phyloP scores from a whole-genome alignment of 2,329 filamentous ascomycete species.

The Endocalyx cinctus region DNA sequence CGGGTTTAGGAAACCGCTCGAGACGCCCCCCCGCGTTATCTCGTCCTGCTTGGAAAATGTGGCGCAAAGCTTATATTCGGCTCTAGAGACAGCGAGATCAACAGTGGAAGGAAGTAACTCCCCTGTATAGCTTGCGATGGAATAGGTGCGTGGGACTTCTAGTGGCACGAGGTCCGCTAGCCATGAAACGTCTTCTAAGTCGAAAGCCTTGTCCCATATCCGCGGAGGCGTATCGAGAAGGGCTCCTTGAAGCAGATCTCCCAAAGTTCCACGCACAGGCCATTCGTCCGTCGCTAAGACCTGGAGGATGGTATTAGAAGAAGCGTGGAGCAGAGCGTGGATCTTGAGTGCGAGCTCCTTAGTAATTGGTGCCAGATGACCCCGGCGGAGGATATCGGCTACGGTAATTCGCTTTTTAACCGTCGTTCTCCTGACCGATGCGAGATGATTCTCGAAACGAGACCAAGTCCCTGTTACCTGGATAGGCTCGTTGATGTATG shows the following conservation, averaged over 20 bases:
- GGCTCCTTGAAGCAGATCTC: conserved; percentile 45
- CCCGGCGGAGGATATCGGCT: conserved; percentile 44
- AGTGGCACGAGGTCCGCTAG: conserved; percentile 41
- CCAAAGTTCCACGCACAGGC: conserved; percentile 46
- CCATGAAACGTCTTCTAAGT: conserved; percentile 40
- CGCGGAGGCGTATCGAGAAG: conserved; percentile 42
- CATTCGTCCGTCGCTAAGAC: conserved; percentile 46
- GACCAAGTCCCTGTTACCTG: conserved; percentile 37
- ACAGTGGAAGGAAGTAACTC: conserved; percentile 47
- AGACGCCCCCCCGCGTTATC: conserved; percentile 39
- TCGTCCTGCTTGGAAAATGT: conserved; percentile 32
- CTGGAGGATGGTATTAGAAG: conserved; percentile 44
- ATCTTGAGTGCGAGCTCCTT: conserved; percentile 45
- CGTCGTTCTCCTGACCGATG: conserved; percentile 28
- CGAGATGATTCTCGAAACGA: conserved; percentile 43
- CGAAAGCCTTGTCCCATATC: conserved; percentile 48
- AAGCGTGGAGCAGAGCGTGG: conserved; percentile 43
- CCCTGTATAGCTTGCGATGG: conserved; percentile 45
- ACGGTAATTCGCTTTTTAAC: conserved; percentile 36
- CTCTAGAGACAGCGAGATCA: conserved; percentile 47
- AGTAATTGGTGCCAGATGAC: conserved; percentile 48
- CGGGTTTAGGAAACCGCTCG: conserved; percentile 52
- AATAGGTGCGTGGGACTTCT: conserved; percentile 49
- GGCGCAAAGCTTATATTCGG: conserved; percentile 44
- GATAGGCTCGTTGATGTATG: conserved; percentile 38